These are phyloP conservation scores for Chaetomidium leptoderma DNA, from an alignment of 495 filamentous ascomycete species.

Conservation along the genomic window DNA sequence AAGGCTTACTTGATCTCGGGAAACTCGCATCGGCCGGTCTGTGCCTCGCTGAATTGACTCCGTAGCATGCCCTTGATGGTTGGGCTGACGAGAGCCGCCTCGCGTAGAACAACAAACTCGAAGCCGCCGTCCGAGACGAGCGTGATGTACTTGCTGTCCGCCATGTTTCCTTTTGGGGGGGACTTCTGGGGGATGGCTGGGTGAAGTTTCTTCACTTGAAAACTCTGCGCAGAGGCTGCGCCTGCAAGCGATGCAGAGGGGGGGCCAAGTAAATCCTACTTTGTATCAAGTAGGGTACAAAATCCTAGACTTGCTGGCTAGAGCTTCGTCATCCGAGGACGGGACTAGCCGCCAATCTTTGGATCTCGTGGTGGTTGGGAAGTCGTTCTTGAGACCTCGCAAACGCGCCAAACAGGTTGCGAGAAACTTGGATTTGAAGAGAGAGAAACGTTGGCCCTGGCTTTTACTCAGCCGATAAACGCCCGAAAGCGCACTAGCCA, in stretches of 20 bases:
- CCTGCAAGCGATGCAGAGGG: background rate
- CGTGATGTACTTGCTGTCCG: conserved; percentile 66
- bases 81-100: conserved; percentile 67
- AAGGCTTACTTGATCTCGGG: conserved; percentile 62
- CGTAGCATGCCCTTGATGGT: conserved; percentile 84
- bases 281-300: background rate
- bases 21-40: conserved; percentile 60
- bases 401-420: conserved; percentile 7
- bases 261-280: background rate
- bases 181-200: background rate
- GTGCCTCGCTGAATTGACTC: conserved; percentile 69
- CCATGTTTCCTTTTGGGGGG: conserved; percentile 16
- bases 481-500: conserved; percentile 19
- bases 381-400: background rate
- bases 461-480: conserved; percentile 8
- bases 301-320: background rate
- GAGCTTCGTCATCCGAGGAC: background rate
- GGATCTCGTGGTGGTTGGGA: background rate
- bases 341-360: background rate
- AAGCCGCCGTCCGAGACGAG: conserved; percentile 82
- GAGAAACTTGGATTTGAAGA: conserved; percentile 3
- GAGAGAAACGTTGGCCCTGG: background rate
- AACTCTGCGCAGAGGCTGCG: conserved; percentile 1
- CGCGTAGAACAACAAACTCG: conserved; percentile 80
- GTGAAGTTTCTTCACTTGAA: conserved; percentile 4